A percentile compares a stretch with the other conserved stretches of the same genome.
phyloP scores from a whole-genome alignment of 805 yeast genomes.

The Lipomyces yamadae region DNA sequence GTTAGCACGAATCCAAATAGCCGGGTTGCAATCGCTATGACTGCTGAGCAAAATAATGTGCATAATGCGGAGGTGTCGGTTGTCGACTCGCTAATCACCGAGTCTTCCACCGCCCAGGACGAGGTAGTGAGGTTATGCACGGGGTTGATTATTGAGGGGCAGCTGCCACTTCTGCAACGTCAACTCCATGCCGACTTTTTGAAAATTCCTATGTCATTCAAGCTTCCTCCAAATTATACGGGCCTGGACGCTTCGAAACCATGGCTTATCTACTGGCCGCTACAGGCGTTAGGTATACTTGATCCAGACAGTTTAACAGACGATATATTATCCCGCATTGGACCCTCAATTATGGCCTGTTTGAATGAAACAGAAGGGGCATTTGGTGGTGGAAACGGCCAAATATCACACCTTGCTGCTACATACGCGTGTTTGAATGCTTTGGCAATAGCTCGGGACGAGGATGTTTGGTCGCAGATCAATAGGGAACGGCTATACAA shows the following conservation, averaged over 20 bases:
- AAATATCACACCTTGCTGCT: constrained; percentile 82
- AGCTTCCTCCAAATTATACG: constrained; percentile 57
- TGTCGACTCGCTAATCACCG: constrained; percentile 23
- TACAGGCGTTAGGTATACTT: constrained; percentile 58
- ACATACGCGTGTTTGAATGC: constrained; percentile 77
- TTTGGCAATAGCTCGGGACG: constrained; percentile 55
- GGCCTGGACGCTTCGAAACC: constrained; percentile 87
- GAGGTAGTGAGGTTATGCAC: constrained; percentile 26
- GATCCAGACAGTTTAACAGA: constrained; percentile 43
- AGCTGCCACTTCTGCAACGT: constrained; percentile 18
- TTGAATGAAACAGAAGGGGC: constrained; percentile 57
- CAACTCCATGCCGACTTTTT: constrained; percentile 18
- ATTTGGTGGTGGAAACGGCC: constrained; percentile 84
- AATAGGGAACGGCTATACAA: constrained; percentile 55
- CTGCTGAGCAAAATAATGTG: constrained; percentile 14
- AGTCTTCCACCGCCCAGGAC: constrained; percentile 28
- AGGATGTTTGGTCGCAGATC: constrained; percentile 51
- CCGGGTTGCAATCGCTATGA: neutral
- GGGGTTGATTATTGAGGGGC: constrained; percentile 19
- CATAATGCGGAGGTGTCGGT: constrained; percentile 18
- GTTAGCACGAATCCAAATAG: neutral
- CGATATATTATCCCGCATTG: constrained; percentile 39
- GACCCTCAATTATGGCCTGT: constrained; percentile 45
- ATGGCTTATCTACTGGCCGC: constrained; percentile 87
- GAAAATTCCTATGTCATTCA: constrained; percentile 4